phyloP scores from a whole-genome alignment of 345 rosid species.

The Eucalyptus viminalis region DNA sequence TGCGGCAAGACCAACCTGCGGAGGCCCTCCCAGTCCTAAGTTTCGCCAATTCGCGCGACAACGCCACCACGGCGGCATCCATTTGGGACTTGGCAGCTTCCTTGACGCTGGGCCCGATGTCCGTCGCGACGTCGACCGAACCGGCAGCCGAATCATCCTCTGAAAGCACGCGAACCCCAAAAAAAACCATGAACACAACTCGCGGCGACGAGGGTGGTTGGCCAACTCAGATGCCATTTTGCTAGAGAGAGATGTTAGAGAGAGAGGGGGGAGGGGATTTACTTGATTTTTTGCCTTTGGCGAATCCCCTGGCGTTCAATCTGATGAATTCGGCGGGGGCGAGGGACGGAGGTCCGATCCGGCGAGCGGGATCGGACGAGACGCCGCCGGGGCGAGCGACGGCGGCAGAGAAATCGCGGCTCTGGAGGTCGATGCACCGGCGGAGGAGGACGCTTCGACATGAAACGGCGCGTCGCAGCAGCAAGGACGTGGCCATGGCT shows the following conservation, averaged over 20 bases:
- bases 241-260: neutral
- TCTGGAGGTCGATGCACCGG: conserved; percentile 14
- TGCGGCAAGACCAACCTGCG: conserved; percentile 23
- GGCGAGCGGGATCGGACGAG: conserved; percentile 7
- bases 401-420: neutral
- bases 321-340: conserved; percentile 12
- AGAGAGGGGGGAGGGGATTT: neutral
- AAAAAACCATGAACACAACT: neutral
- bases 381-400: conserved; percentile 17
- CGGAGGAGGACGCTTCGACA: conserved; percentile 13
- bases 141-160: conserved; percentile 62
- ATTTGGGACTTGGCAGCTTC: conserved; percentile 57
- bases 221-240: neutral
- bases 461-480: conserved; percentile 33
- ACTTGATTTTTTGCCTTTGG: conserved; percentile 75
- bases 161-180: conserved; percentile 1
- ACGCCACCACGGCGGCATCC: conserved; percentile 81
- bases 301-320: conserved; percentile 53
- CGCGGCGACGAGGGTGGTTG: neutral
- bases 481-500: conserved; percentile 28
- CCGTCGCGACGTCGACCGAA: conserved; percentile 29
- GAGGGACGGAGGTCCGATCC: neutral
- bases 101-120: conserved; percentile 68
- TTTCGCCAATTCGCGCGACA: conserved; percentile 68
- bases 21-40: conserved; percentile 89